A percentile compares a stretch with the other conserved stretches of the same genome.
phyloP scores from a whole-genome alignment of 352 stramenopile genomes.

The Pythium rishiriense region DNA sequence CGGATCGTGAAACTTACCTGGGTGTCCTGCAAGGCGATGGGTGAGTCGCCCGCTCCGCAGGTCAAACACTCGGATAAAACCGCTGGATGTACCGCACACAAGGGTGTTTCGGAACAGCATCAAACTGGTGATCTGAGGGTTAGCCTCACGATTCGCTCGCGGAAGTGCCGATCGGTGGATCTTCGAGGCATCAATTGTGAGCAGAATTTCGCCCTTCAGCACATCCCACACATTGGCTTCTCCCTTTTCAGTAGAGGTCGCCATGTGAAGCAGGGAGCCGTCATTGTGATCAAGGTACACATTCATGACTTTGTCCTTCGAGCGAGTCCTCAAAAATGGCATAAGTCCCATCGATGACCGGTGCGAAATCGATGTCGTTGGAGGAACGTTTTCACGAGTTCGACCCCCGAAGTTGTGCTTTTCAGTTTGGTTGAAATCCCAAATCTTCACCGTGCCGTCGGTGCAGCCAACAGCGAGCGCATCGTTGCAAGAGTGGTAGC shows the following conservation, averaged over 20 bases:
- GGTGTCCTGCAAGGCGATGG: conserved; percentile 80
- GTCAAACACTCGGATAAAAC: conserved; percentile 88
- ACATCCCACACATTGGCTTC: conserved; percentile 89
- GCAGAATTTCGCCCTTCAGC: conserved; percentile 79
- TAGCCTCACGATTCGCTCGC: conserved; percentile 57
- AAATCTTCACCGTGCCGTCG: conserved; percentile 81
- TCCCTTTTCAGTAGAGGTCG: conserved; percentile 84
- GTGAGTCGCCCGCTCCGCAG: conserved; percentile 76
- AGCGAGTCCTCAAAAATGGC: conserved; percentile 80
- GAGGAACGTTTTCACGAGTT: conserved; percentile 48
- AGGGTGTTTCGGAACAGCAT: conserved; percentile 89
- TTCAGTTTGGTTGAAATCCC: conserved; percentile 74
- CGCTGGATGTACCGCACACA: conserved; percentile 83
- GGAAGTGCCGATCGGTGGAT: conserved; percentile 84
- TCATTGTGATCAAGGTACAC: conserved; percentile 84
- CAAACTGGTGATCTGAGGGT: conserved; percentile 82
- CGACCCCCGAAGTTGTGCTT: conserved; percentile 46
- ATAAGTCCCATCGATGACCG: conserved; percentile 79
- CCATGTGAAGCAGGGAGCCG: conserved; percentile 74
- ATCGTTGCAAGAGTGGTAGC: conserved; percentile 82
- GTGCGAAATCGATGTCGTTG: conserved; percentile 75
- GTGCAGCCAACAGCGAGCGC: conserved; percentile 72
- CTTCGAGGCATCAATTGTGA: conserved; percentile 75
- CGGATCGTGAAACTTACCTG: conserved; percentile 48
- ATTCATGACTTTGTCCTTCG: conserved; percentile 75